Percentiles rank a stretch among this genome's conserved stretches.
phyloP scores from a whole-genome alignment of 257 asterid species.

The Nicotiana sylvestris region DNA sequence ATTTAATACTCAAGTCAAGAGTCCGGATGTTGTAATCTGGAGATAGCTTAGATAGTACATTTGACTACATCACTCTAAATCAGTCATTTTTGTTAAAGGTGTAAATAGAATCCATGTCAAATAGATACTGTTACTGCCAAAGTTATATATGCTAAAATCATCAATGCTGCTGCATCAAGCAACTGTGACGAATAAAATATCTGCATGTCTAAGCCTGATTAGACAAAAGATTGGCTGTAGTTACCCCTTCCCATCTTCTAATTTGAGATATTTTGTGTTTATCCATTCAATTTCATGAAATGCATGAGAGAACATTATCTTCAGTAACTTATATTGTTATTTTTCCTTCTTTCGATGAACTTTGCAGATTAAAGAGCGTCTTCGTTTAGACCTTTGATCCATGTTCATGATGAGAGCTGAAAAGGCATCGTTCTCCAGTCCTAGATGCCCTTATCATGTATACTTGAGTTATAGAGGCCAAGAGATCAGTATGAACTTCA shows the following conservation, averaged over 20 bases:
- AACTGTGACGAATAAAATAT: not conserved
- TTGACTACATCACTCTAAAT: not conserved
- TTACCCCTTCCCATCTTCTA: not conserved
- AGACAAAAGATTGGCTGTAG: not conserved
- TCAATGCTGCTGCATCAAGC: not conserved
- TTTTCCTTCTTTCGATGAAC: not conserved
- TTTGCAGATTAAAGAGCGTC: not conserved
- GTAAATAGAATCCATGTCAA: not conserved
- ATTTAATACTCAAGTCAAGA: too few species aligned
- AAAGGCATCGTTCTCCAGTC: not conserved
- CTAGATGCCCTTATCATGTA: constrained; percentile 13
- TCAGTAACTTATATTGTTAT: not conserved
- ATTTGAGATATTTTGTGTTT: not conserved
- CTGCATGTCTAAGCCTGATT: not conserved
- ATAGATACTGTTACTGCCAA: not conserved
- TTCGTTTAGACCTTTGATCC: not conserved
- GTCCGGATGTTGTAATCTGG: too few species aligned
- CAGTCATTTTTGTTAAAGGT: not conserved
- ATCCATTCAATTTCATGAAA: not conserved
- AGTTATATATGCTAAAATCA: not conserved
- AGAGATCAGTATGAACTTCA: not conserved
- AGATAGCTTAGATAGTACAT: not conserved
- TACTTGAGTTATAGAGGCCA: constrained; percentile 10
- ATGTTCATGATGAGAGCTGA: constrained; percentile 1
- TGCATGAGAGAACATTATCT: not conserved